Evolutionary conservation across 306 rosid species (phyloP).

Genomic region (Gastrolobium villosum): DNA sequence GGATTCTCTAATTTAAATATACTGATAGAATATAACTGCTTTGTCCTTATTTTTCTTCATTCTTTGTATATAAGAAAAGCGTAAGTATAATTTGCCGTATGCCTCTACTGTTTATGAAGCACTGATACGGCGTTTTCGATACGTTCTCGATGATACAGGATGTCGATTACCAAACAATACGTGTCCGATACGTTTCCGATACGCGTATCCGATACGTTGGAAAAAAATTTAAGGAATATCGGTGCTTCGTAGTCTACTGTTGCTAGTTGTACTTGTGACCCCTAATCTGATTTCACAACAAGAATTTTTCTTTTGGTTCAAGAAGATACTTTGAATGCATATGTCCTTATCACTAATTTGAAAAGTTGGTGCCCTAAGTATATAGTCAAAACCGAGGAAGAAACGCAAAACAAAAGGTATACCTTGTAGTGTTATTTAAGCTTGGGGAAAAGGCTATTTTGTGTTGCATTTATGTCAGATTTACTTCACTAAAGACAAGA

Average conservation of each 20-base stretch:
- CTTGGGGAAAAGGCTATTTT: background rate
- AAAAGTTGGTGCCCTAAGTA: background rate
- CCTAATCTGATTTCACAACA: slow-evolving; percentile 2
- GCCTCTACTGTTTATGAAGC: slow-evolving; percentile 9
- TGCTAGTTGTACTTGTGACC: background rate
- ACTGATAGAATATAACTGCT: slow-evolving; percentile 41
- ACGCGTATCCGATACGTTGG: too few relatives aligned
- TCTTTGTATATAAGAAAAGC: slow-evolving; percentile 24
- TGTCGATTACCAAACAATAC: too few relatives aligned
- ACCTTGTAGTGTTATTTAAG: background rate
- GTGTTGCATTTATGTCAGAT: background rate
- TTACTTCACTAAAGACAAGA: background rate
- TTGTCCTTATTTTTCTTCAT: slow-evolving; percentile 1
- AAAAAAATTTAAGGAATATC: too few relatives aligned
- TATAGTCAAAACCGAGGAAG: too few relatives aligned
- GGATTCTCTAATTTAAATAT: slow-evolving; percentile 47
- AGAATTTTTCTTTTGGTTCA: background rate
- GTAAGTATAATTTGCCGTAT: background rate
- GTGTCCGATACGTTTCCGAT: too few relatives aligned
- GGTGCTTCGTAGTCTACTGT: too few relatives aligned
- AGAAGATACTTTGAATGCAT: background rate
- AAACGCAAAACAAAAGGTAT: background rate
- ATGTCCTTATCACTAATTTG: background rate
- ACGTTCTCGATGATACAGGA: too few relatives aligned
- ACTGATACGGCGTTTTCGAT: too few relatives aligned